Evolutionary conservation across 805 yeast species (phyloP).

Genomic region (Pichia sporocuriosa): DNA sequence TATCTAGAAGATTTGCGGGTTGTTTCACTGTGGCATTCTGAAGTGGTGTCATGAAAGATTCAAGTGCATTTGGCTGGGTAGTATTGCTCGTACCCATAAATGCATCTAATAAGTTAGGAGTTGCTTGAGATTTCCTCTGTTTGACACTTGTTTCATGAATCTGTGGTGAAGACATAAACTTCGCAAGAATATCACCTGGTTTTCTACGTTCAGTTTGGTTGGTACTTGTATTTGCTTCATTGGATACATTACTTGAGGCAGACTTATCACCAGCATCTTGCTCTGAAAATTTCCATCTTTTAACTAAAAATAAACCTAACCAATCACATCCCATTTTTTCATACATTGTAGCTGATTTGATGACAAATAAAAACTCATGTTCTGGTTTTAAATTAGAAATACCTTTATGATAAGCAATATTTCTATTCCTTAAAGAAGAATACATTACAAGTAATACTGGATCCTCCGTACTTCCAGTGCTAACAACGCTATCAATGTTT

Average conservation of each 20-base stretch:
- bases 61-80: background rate
- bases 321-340: slow-evolving; percentile 89
- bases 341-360: slow-evolving; percentile 60
- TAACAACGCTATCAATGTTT: slow-evolving; percentile 34
- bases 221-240: background rate
- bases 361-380: slow-evolving; percentile 55
- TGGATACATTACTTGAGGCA: too few relatives aligned
- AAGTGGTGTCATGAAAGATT: background rate
- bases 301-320: slow-evolving; percentile 54
- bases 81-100: background rate
- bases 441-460: slow-evolving; percentile 73
- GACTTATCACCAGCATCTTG: background rate
- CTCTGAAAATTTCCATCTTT: slow-evolving; percentile 58
- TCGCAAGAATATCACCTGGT: slow-evolving; percentile 15
- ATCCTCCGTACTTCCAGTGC: slow-evolving; percentile 45
- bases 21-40: background rate
- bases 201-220: slow-evolving; percentile 1
- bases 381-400: slow-evolving; percentile 36
- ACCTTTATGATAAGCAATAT: slow-evolving; percentile 43
- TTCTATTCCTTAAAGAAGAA: slow-evolving; percentile 48
- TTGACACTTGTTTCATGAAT: too few relatives aligned
- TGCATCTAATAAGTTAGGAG: too few relatives aligned
- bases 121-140: too few relatives aligned
- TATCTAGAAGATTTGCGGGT: slow-evolving; percentile 7
- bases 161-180: too few relatives aligned